Evolutionary conservation across 2,329 filamentous ascomycete genomes (phyloP).

Genomic region (Pseudogymnoascus sp.): DNA sequence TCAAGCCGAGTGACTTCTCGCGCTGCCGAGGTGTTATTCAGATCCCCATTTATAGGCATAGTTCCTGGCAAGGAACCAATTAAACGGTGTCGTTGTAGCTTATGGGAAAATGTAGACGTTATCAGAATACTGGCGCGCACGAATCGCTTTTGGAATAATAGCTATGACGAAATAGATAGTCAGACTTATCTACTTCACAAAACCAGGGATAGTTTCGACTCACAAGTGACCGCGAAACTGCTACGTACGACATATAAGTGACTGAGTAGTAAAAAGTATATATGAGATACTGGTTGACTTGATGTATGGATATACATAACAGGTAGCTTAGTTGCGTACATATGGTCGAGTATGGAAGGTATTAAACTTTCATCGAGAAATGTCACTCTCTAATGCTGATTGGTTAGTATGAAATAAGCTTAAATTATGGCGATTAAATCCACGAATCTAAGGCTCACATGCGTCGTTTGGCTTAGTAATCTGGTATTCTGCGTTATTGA

Average conservation of each 20-base stretch:
- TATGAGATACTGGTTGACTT: not conserved
- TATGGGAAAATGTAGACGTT: not conserved
- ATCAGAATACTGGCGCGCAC: not conserved
- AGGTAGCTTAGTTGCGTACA: not conserved
- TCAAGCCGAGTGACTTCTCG: conserved; percentile 15
- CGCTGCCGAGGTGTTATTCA: conserved; percentile 28
- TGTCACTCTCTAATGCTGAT: not conserved
- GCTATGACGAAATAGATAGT: not conserved
- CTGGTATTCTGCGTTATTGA: not conserved
- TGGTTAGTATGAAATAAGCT: not conserved
- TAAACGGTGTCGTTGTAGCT: not conserved
- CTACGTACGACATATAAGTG: not conserved
- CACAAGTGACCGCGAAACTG: not conserved
- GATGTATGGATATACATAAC: not conserved
- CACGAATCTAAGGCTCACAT: not conserved
- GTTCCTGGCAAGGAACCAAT: not conserved
- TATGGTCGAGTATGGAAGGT: too few species aligned
- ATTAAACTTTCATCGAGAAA: too few species aligned
- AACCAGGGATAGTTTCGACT: not conserved
- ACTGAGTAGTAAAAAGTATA: not conserved
- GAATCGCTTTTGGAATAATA: not conserved
- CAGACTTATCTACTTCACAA: not conserved
- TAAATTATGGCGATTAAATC: not conserved
- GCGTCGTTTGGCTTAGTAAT: not conserved
- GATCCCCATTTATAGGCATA: conserved; percentile 22